Evolutionary conservation across 441 rosid genomes (phyloP).

Genomic region (Pelargonium citronellum): DNA sequence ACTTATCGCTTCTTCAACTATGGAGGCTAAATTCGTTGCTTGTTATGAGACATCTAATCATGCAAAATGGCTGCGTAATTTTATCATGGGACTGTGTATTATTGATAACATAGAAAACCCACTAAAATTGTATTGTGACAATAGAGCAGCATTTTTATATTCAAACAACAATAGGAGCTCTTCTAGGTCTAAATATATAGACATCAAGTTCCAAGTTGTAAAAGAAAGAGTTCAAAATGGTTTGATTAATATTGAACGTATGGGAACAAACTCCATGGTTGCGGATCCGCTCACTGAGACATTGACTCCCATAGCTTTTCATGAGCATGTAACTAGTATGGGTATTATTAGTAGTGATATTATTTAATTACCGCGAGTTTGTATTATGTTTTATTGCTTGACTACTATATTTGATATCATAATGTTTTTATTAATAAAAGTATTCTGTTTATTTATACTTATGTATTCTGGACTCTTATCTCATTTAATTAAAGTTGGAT

Average conservation of each 20-base stretch:
- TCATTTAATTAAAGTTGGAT: no score
- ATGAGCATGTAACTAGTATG: neutral
- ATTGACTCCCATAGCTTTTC: neutral
- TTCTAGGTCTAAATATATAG: constrained; percentile 6
- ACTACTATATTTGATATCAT: no score
- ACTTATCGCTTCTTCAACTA: neutral
- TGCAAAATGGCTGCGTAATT: neutral
- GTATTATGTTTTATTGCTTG: neutral
- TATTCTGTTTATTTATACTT: no score
- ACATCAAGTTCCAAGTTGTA: constrained; percentile 13
- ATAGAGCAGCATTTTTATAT: neutral
- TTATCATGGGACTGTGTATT: neutral
- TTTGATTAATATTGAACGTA: neutral
- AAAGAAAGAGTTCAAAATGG: neutral
- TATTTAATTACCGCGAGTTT: neutral
- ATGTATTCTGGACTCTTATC: no score
- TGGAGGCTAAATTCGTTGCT: neutral
- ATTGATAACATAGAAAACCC: neutral
- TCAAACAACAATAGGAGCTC: constrained; percentile 10
- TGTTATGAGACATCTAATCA: constrained; percentile 3
- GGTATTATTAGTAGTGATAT: neutral
- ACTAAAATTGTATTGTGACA: constrained; percentile 8
- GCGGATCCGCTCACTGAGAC: constrained; percentile 6
- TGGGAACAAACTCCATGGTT: neutral
- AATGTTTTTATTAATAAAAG: no score